Evolutionary conservation across 2,329 filamentous ascomycete species (phyloP).

Genomic region (Tricladium varicosporioides): DNA sequence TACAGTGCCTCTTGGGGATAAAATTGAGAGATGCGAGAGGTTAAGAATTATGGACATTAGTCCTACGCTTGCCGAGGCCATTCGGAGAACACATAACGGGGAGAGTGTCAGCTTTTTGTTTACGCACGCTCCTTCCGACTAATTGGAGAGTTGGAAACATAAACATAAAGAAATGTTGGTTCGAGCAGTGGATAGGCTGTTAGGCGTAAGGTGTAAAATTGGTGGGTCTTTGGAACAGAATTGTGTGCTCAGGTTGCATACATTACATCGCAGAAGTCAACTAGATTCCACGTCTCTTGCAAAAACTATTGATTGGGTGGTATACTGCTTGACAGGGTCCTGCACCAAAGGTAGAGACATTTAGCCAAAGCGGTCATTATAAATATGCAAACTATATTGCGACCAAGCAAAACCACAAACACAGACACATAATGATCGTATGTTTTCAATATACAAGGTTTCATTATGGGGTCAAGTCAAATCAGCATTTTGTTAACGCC

Average conservation of each 20-base stretch:
- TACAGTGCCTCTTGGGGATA: constrained; percentile 78
- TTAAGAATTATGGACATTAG: constrained; percentile 91
- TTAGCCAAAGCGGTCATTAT: not conserved
- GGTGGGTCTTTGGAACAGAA: not conserved
- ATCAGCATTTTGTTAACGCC: constrained; percentile 25
- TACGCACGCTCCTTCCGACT: constrained; percentile 59
- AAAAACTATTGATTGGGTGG: not conserved
- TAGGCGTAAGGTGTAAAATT: not conserved
- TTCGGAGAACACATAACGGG: constrained; percentile 67
- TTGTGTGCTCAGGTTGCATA: not conserved
- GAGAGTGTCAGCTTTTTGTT: constrained; percentile 67
- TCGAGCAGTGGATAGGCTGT: not conserved
- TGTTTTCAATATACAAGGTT: not conserved
- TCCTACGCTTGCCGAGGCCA: constrained; percentile 74
- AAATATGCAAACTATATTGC: not conserved
- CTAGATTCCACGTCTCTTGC: not conserved
- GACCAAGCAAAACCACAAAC: not conserved
- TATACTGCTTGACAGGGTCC: not conserved
- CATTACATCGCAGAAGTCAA: not conserved
- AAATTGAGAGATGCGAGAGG: constrained; percentile 74
- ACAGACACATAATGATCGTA: not conserved
- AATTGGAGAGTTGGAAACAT: constrained; percentile 1
- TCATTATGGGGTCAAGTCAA: constrained; percentile 9
- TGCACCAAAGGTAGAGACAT: not conserved
- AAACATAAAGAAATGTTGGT: not conserved